phyloP scores from a whole-genome alignment of 208 protist species.

The Leishmania guyanensis region DNA sequence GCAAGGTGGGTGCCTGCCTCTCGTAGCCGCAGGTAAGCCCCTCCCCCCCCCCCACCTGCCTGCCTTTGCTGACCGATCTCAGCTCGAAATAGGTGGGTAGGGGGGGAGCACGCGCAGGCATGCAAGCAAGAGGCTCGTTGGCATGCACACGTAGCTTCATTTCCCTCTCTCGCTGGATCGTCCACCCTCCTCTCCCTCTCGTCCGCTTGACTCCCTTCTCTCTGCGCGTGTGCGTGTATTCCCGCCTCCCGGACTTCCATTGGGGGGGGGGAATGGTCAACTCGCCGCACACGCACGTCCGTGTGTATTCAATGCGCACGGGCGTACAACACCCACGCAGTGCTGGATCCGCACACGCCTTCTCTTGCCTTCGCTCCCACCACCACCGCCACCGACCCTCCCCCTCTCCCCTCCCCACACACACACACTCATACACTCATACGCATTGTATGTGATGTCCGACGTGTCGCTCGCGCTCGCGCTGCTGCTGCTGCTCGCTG shows the following conservation, averaged over 20 bases:
- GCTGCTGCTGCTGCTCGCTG: slow-evolving; percentile 9
- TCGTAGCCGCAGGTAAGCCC: not conserved
- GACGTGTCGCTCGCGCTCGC: slow-evolving; percentile 3
- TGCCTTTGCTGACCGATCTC: not conserved
- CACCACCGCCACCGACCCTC: not conserved
- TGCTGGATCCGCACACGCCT: no score
- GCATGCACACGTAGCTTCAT: not conserved
- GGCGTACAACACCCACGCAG: no score
- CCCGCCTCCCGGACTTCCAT: not conserved
- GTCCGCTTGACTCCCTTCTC: not conserved
- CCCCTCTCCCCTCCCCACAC: no score
- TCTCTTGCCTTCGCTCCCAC: no score
- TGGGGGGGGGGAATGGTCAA: no score
- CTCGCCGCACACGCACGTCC: no score
- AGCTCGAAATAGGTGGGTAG: not conserved
- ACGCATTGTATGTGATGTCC: slow-evolving; percentile 12
- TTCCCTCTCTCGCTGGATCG: not conserved
- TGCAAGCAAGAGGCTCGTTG: not conserved
- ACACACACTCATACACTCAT: not conserved
- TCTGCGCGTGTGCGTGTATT: not conserved
- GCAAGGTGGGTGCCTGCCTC: no score
- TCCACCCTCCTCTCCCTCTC: not conserved
- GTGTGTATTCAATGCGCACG: no score
- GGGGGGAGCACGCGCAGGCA: not conserved
- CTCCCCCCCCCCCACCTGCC: not conserved